phyloP scores from a whole-genome alignment of 1,139 yeast species.

The Zygosaccharomyces sapae region DNA sequence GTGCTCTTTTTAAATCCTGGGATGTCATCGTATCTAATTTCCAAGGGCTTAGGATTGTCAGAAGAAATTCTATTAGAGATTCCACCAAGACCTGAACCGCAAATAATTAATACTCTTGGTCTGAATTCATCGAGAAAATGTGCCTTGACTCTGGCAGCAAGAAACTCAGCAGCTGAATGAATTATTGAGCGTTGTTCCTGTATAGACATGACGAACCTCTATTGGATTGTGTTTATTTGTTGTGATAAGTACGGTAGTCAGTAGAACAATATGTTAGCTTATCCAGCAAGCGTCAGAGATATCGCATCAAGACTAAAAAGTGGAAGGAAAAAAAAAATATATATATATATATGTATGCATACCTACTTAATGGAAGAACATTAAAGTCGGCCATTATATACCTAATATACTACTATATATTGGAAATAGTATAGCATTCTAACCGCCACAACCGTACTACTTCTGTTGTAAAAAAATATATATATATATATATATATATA shows the following conservation, averaged over 20 bases:
- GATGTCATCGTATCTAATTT: conserved; percentile 58
- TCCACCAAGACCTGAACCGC: conserved; percentile 95
- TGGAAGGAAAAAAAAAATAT: background rate
- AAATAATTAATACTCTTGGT: conserved; percentile 73
- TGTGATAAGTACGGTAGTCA: background rate
- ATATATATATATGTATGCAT: background rate
- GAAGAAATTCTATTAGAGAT: conserved; percentile 53
- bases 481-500: no score
- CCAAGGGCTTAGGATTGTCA: conserved; percentile 41
- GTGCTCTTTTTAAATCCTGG: conserved; percentile 83
- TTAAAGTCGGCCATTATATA: background rate
- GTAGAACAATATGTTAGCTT: no score
- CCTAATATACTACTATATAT: background rate
- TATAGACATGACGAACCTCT: conserved; percentile 8
- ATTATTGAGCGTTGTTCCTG: conserved; percentile 21
- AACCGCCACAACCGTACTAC: background rate
- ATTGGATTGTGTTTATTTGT: background rate
- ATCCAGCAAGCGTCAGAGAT: no score
- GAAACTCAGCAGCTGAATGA: conserved; percentile 17
- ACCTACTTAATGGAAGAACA: background rate
- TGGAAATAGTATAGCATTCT: background rate
- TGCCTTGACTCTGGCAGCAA: conserved; percentile 14
- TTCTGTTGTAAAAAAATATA: no score
- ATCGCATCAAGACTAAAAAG: no score
- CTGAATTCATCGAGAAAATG: conserved; percentile 18